Evolutionary conservation across 2,329 filamentous ascomycete species (phyloP).

Genomic region (Cercospora sp.): DNA sequence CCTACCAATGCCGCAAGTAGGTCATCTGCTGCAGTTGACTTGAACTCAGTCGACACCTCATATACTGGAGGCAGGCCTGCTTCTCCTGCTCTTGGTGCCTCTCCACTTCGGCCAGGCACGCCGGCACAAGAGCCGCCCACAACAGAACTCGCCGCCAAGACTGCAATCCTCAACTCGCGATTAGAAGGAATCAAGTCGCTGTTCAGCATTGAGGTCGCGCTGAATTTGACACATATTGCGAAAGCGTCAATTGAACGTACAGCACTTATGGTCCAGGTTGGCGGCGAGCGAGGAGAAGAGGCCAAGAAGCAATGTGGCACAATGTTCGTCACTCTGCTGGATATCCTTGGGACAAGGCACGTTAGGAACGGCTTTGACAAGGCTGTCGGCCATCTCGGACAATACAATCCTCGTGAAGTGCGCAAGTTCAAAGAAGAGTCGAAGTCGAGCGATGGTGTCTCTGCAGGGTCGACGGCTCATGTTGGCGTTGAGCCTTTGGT

Average conservation of each 20-base stretch:
- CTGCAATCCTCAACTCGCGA: slow-evolving; percentile 93
- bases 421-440: slow-evolving; percentile 52
- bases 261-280: slow-evolving; percentile 76
- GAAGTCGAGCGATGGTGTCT: slow-evolving; percentile 13
- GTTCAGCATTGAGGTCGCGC: slow-evolving; percentile 93
- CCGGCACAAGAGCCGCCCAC: slow-evolving; percentile 67
- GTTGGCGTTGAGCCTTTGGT: slow-evolving; percentile 82
- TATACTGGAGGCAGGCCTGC: slow-evolving; percentile 28
- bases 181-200: slow-evolving; percentile 92
- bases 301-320: slow-evolving; percentile 84
- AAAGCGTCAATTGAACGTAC: slow-evolving; percentile 85
- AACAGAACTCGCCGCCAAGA: slow-evolving; percentile 90
- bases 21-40: slow-evolving; percentile 25
- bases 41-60: slow-evolving; percentile 32
- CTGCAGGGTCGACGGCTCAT: slow-evolving; percentile 13
- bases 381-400: slow-evolving; percentile 84
- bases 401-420: slow-evolving; percentile 85
- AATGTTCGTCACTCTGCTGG: slow-evolving; percentile 82
- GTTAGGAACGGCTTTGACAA: slow-evolving; percentile 92
- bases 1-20: slow-evolving; percentile 29
- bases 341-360: slow-evolving; percentile 80
- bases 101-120: slow-evolving; percentile 37
- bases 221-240: slow-evolving; percentile 83
- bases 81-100: slow-evolving; percentile 32
- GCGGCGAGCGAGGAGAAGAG: slow-evolving; percentile 72